Evolutionary conservation across 1,284 basidiomycete species (phyloP).

Genomic region (Tetrapyrgos nigripes): DNA sequence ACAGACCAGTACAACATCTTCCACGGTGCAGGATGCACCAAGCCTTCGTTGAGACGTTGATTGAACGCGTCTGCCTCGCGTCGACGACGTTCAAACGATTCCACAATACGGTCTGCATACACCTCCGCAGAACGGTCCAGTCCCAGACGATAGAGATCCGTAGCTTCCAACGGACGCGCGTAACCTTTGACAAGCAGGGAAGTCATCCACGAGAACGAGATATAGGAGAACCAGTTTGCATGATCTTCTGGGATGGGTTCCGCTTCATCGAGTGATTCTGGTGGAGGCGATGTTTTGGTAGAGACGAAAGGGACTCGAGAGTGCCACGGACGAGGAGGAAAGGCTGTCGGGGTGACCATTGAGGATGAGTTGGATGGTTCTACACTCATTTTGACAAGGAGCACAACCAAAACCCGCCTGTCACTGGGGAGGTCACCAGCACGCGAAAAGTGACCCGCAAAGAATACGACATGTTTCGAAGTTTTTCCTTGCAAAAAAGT

Average conservation of each 20-base stretch:
- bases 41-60: conserved; percentile 6
- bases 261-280: conserved; percentile 4
- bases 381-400: background rate
- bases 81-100: conserved; percentile 7
- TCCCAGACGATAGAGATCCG: conserved; percentile 6
- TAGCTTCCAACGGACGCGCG: conserved; percentile 7
- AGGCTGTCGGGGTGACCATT: background rate
- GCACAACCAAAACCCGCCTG: background rate
- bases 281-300: conserved; percentile 3
- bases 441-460: too few species aligned
- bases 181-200: conserved; percentile 2
- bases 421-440: too few species aligned
- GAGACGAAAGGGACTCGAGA: conserved; percentile 11
- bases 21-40: background rate
- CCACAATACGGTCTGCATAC: conserved; percentile 6
- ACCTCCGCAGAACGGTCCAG: background rate
- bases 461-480: too few species aligned
- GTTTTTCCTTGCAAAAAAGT: too few species aligned
- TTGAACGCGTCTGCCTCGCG: conserved; percentile 5
- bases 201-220: conserved; percentile 13
- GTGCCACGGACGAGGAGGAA: conserved; percentile 4
- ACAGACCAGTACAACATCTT: conserved; percentile 1
- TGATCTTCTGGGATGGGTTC: conserved; percentile 3
- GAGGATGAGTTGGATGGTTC: background rate
- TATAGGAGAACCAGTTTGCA: conserved; percentile 3